A percentile compares a stretch with the other conserved stretches of the same genome.
Evolutionary conservation across 148 eudicot genomes (phyloP).

Genomic region (Spergularia marina): DNA sequence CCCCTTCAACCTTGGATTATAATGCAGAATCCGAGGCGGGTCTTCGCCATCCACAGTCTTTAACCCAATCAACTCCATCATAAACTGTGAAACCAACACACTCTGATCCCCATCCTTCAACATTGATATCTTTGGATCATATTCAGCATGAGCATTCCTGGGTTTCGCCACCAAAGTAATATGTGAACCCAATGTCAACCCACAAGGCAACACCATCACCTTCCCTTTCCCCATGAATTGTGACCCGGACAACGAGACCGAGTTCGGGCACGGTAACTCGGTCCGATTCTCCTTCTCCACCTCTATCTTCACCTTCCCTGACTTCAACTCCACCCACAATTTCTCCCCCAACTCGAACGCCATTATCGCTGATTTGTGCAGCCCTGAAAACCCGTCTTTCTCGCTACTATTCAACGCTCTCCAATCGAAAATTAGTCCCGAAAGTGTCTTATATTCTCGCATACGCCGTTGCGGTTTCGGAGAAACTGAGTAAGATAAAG

Average conservation of each 20-base stretch:
- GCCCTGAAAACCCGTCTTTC: slow-evolving; percentile 47
- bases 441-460: slow-evolving; percentile 36
- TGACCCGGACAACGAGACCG: slow-evolving; percentile 44
- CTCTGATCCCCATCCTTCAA: slow-evolving; percentile 66
- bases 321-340: slow-evolving; percentile 55
- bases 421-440: slow-evolving; percentile 42
- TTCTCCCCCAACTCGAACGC: slow-evolving; percentile 64
- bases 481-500: slow-evolving; percentile 11
- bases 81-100: slow-evolving; percentile 82
- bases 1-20: slow-evolving; percentile 88
- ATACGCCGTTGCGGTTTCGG: slow-evolving; percentile 38
- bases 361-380: slow-evolving; percentile 48
- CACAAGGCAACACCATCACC: slow-evolving; percentile 79
- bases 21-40: slow-evolving; percentile 89
- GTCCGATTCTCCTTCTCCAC: slow-evolving; percentile 23
- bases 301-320: slow-evolving; percentile 25
- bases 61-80: slow-evolving; percentile 89
- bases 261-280: slow-evolving; percentile 50
- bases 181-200: slow-evolving; percentile 85
- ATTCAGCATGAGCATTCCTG: slow-evolving; percentile 60
- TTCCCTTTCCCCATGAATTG: slow-evolving; percentile 45
- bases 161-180: slow-evolving; percentile 76
- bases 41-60: slow-evolving; percentile 93
- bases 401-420: slow-evolving; percentile 30
- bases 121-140: slow-evolving; percentile 72